A percentile compares a stretch with the other conserved stretches of the same genome.
These are phyloP conservation scores for Schizochytrium sp. DNA, from an alignment of 108 stramenopile genomes.

Conservation along the genomic window DNA sequence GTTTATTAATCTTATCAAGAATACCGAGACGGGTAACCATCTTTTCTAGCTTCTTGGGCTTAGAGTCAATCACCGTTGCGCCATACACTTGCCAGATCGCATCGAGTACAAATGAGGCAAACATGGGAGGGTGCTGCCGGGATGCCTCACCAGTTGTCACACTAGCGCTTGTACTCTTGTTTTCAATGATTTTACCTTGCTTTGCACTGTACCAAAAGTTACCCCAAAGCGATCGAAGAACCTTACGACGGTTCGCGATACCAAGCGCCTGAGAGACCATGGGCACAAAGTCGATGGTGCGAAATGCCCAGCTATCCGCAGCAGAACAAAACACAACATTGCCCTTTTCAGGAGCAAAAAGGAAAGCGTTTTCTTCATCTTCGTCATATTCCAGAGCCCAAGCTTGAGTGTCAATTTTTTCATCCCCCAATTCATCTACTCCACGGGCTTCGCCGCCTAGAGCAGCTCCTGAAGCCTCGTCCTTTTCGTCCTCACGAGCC, in stretches of 20 bases:
- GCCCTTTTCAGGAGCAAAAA: conserved; percentile 89
- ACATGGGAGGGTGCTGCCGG: conserved; percentile 68
- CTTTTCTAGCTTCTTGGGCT: conserved; percentile 66
- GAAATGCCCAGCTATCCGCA: conserved; percentile 94
- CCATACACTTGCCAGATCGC: conserved; percentile 76
- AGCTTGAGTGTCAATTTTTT: conserved; percentile 46
- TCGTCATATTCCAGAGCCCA: conserved; percentile 69
- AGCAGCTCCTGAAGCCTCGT: not conserved
- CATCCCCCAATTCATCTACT: not conserved
- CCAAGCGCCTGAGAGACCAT: conserved; percentile 67
- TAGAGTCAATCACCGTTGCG: conserved; percentile 66
- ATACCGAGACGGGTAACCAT: conserved; percentile 68
- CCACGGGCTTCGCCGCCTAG: not conserved
- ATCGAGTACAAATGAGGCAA: conserved; percentile 73
- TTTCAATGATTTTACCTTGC: conserved; percentile 69
- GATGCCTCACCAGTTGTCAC: conserved; percentile 53
- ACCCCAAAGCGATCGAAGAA: conserved; percentile 71
- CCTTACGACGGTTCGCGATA: conserved; percentile 25
- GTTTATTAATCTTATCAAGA: conserved; percentile 1
- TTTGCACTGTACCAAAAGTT: conserved; percentile 71
- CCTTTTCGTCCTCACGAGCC: not conserved
- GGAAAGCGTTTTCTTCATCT: conserved; percentile 66
- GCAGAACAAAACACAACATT: conserved; percentile 96
- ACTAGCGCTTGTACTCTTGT: conserved; percentile 25
- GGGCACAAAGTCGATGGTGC: conserved; percentile 78